Percentiles rank a stretch among this genome's conserved stretches.
These are phyloP conservation scores for Aspergillus candidus DNA, from an alignment of 2,329 filamentous ascomycete genomes.

Conservation along the genomic window DNA sequence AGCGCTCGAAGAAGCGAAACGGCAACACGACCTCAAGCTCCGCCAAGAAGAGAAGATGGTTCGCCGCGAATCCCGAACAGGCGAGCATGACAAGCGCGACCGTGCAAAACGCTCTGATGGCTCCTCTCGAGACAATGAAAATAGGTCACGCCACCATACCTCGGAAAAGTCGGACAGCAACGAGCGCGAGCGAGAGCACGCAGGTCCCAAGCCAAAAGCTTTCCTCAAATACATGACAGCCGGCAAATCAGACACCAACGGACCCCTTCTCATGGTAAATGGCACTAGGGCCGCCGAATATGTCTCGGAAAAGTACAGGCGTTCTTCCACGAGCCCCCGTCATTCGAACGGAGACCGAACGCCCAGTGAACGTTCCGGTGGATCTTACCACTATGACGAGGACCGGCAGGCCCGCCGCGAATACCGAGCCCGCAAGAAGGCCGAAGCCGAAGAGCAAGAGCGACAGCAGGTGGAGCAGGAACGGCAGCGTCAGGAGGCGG, in stretches of 20 bases:
- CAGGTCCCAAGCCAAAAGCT: conserved; percentile 20
- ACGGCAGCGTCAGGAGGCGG: neutral
- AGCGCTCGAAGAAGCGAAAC: conserved; percentile 32
- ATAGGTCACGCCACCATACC: conserved; percentile 10
- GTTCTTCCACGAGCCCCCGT: conserved; percentile 26
- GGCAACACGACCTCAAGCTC: conserved; percentile 30
- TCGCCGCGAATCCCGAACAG: conserved; percentile 12
- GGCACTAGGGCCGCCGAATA: conserved; percentile 27
- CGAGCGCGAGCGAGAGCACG: conserved; percentile 16
- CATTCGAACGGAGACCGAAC: conserved; percentile 21
- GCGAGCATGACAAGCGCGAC: conserved; percentile 7
- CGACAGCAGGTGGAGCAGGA: conserved; percentile 8
- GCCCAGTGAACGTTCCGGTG: conserved; percentile 20
- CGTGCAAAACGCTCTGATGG: conserved; percentile 8
- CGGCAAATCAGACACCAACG: conserved; percentile 37
- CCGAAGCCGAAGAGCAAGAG: conserved; percentile 17
- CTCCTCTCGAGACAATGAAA: conserved; percentile 6
- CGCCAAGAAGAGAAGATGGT: conserved; percentile 16
- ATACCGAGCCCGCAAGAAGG: conserved; percentile 18
- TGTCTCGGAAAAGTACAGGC: conserved; percentile 24
- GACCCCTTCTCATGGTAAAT: conserved; percentile 35
- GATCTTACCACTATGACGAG: conserved; percentile 25
- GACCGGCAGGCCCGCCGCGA: conserved; percentile 22
- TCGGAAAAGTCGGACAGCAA: conserved; percentile 23
- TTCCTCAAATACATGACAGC: conserved; percentile 34